A percentile compares a stretch with the other conserved stretches of the same genome.
Conservation (phyloP, 805 yeast species). For the Metschnikowia similis region DNA sequence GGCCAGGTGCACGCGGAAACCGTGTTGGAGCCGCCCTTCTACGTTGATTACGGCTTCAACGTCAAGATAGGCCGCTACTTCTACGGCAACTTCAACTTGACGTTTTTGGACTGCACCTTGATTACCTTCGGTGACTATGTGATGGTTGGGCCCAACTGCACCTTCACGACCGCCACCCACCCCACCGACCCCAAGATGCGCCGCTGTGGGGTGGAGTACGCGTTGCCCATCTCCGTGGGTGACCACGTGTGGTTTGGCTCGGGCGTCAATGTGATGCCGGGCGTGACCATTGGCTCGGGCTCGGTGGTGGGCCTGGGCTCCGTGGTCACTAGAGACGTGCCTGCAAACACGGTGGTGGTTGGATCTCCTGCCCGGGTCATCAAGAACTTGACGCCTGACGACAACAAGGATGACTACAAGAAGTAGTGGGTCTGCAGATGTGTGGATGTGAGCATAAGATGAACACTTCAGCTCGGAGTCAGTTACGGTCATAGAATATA, state of each 20-base stretch:
- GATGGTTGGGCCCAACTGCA: conserved; percentile 59
- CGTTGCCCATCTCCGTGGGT: conserved; percentile 55
- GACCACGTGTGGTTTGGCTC: conserved; percentile 69
- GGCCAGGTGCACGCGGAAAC: conserved; percentile 43
- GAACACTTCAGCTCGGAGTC: neutral
- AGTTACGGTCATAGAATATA: no score
- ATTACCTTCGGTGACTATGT: conserved; percentile 59
- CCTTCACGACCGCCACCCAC: conserved; percentile 61
- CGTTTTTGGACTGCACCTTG: conserved; percentile 55
- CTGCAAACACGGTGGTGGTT: conserved; percentile 51
- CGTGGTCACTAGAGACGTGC: conserved; percentile 56
- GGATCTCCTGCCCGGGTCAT: conserved; percentile 60
- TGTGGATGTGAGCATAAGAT: no score
- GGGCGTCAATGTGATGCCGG: conserved; percentile 52
- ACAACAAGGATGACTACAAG: conserved; percentile 10
- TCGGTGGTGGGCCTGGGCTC: conserved; percentile 66
- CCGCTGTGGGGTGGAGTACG: conserved; percentile 45
- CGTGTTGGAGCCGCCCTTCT: conserved; percentile 55
- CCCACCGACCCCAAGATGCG: conserved; percentile 49
- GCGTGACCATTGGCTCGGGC: conserved; percentile 61
- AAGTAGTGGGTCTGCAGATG: neutral
- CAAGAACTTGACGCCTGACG: conserved; percentile 22
- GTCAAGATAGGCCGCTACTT: conserved; percentile 51
- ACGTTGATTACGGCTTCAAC: conserved; percentile 66
- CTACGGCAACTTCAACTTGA: conserved; percentile 55